Evolutionary conservation across 2,329 filamentous ascomycete genomes (phyloP).

Genomic region (Epichloe sibirici): DNA sequence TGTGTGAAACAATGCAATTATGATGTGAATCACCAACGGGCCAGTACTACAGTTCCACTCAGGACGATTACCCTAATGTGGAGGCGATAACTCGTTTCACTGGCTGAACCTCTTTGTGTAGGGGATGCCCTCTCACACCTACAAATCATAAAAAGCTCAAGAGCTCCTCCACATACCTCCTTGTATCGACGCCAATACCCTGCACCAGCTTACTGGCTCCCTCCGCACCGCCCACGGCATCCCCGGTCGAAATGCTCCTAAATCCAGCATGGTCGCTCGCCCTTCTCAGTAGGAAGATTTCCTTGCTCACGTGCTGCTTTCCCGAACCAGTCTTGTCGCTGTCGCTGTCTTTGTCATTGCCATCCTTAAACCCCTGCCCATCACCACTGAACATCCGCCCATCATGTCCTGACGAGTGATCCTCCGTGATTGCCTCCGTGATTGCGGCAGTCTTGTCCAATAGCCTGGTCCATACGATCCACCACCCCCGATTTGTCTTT

Average conservation of each 20-base stretch:
- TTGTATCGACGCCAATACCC: conserved; percentile 66
- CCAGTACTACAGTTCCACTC: not conserved
- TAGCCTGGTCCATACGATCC: conserved; percentile 55
- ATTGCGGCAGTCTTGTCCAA: conserved; percentile 22
- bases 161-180: conserved; percentile 61
- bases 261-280: conserved; percentile 42
- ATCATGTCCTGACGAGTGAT: conserved; percentile 4
- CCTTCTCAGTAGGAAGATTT: conserved; percentile 48
- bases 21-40: not conserved
- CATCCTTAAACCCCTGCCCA: conserved; percentile 8
- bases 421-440: conserved; percentile 1
- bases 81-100: no score
- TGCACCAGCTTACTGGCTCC: conserved; percentile 51
- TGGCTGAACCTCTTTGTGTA: no score
- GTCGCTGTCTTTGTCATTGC: not conserved
- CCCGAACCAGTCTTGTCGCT: conserved; percentile 2
- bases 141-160: conserved; percentile 39
- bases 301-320: conserved; percentile 29
- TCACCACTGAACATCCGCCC: no score
- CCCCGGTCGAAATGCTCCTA: conserved; percentile 24
- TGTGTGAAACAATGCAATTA: not conserved
- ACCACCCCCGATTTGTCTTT: conserved; percentile 57
- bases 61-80: no score
- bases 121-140: no score
- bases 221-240: conserved; percentile 32